Evolutionary conservation across 805 yeast genomes (phyloP), one percentile per base, ranked within the genome.

Genomic region (Clavispora phyllophila): DNA sequence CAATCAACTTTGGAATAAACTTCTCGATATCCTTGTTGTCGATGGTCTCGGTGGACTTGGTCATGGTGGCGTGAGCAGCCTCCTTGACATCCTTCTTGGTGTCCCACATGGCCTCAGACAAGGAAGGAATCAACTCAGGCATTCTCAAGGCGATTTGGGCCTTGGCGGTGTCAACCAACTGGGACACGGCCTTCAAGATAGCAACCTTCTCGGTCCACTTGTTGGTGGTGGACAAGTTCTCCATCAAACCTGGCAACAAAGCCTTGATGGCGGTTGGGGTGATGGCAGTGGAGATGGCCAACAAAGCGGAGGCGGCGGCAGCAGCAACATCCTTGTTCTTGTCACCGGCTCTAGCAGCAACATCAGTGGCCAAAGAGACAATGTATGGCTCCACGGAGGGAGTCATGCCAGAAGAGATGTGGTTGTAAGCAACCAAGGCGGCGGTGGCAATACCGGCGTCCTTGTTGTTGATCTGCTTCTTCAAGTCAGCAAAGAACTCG

Each of bases 91-190:
- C 98, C 74, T 80, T 78, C 84, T 93, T 93, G 75, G 99, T 93
- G 76, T 93, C 99, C 99, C 99, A 93, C 98, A 93, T 93, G 63
- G 97, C 88, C 79, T 93, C 99, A 60, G 99, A 93, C 63, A 93
- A 78, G 57, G 84, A 93, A 72, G 99, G 99, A 63, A 93, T 91
- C 70, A 93, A 82, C 80, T 93, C 98, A 64, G 98, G 96, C 98
- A 93, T 93, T 82, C 99, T 89, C 64, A 93, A 81, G 60, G 99
- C 96, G 58, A 93, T 78, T 80, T 90, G 99, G 61, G 74, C 85
- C 73, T 90, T 91, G 60, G 99, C 96, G 58, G 88, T 78, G 67
- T 87, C 95, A 60, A 93, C 99, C 64, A 91, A 78, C 57, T 81
- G 80, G 55, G 96, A 72, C 63, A 93, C 76, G 61, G 96, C 85